Evolutionary conservation across 176 grass and related monocot genomes (phyloP).

Genomic region (Puya raimondii): DNA sequence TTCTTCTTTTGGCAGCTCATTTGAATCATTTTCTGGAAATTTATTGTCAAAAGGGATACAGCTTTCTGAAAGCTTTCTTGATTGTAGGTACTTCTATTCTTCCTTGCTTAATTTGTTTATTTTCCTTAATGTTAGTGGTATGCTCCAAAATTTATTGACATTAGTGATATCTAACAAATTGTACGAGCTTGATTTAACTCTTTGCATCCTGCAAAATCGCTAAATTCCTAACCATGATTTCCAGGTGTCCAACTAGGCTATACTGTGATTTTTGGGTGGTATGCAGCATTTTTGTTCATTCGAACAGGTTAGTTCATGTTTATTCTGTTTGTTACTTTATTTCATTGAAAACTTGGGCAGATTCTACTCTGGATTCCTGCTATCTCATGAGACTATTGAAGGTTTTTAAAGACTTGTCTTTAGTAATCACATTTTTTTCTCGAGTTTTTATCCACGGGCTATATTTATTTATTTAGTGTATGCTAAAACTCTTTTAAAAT

Average conservation of each 20-base stretch:
- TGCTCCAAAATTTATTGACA: not conserved
- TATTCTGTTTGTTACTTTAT: conserved; percentile 5
- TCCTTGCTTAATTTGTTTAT: not conserved
- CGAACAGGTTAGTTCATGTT: conserved; percentile 48
- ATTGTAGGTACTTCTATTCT: conserved; percentile 58
- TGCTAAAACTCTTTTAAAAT: too few relatives aligned
- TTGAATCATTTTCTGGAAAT: conserved; percentile 83
- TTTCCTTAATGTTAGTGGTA: not conserved
- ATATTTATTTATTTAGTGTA: too few relatives aligned
- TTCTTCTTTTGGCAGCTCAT: conserved; percentile 60
- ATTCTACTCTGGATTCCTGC: conserved; percentile 1
- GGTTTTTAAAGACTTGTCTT: too few relatives aligned
- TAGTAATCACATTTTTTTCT: too few relatives aligned
- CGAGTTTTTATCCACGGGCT: too few relatives aligned
- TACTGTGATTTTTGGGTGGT: conserved; percentile 95
- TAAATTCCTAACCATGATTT: conserved; percentile 11
- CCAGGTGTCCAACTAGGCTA: conserved; percentile 88
- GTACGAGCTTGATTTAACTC: too few relatives aligned
- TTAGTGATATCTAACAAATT: too few relatives aligned
- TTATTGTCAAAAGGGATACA: conserved; percentile 52
- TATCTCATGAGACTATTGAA: not conserved
- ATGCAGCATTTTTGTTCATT: conserved; percentile 83
- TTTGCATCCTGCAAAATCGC: not conserved
- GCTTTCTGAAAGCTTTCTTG: conserved; percentile 64
- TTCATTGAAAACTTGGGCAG: conserved; percentile 3